Conservation (phyloP, 2,329 filamentous ascomycete genomes). For the Apiospora phragmitis region DNA sequence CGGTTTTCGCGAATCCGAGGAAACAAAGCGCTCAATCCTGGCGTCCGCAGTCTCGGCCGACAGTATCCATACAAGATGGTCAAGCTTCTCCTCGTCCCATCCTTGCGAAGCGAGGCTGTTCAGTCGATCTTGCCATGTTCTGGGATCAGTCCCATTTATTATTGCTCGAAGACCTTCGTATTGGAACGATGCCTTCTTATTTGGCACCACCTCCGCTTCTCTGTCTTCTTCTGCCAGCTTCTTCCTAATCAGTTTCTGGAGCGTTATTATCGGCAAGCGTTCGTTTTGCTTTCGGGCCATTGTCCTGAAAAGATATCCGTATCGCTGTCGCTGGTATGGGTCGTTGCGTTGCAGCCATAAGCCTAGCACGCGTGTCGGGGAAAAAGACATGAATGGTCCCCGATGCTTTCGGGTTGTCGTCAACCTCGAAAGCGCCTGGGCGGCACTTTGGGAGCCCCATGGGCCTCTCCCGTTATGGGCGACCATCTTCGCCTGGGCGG, state of each 20-base stretch:
- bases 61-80: constrained; percentile 44
- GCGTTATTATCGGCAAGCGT: constrained; percentile 29
- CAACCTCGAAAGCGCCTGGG: background rate
- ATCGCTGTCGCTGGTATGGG: constrained; percentile 4
- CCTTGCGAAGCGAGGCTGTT: constrained; percentile 33
- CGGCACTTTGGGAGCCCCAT: background rate
- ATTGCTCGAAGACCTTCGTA: constrained; percentile 19
- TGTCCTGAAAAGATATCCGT: constrained; percentile 11
- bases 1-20: constrained; percentile 35
- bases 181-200: constrained; percentile 20
- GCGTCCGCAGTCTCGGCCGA: constrained; percentile 34
- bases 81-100: constrained; percentile 33
- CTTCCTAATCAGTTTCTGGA: constrained; percentile 25
- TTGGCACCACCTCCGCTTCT: background rate
- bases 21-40: constrained; percentile 37
- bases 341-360: constrained; percentile 4
- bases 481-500: background rate
- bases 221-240: background rate
- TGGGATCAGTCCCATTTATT: constrained; percentile 20
- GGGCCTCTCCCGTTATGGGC: background rate
- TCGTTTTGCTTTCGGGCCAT: constrained; percentile 22
- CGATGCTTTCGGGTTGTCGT: background rate
- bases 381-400: background rate
- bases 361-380: constrained; percentile 6
- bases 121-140: constrained; percentile 33